Evolutionary conservation across 305 asterid genomes (phyloP), one percentile per base, ranked within the genome.

Genomic region (Fraxinus angustifolia): DNA sequence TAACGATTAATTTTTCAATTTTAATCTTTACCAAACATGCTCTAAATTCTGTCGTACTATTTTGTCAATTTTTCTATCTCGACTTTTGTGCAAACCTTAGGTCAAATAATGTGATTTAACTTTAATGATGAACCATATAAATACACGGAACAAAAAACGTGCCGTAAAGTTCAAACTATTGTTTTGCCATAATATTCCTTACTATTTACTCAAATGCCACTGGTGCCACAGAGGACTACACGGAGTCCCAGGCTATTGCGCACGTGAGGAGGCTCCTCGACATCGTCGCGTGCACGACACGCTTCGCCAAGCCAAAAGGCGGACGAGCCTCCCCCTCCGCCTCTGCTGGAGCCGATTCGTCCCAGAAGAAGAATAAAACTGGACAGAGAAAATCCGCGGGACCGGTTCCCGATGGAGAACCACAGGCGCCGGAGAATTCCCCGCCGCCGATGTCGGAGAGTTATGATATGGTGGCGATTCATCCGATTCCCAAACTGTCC

Each of bases 211-310:
- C 76, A 82, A 83, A 12, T 91, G 91, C 88, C 93, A 87, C 84
- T 85, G 84, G 34, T 75, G 26, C 68, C 38, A 33, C 97, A 96
- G 99, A 92, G 93, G 97, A 94, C 81, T 96, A 96, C 87, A 75
- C 89, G 5, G 94, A 90, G 89, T 84, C 98, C 83, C 94, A 84
- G 36, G 97, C 92, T 68, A 87, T 87, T 40, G 87, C 90, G 62
- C 98, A 96, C 92, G 99, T 96, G 91, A 92, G 97, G 84, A 87
- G 98, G 85, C 88, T 96, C 42, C 97, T 96, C 83, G 98, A 96
- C 90, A 88, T 94, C 76, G 93, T 96, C 86, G 97, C 99, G 75
- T 93, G 99, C 87, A 93, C 97, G n/a, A 93, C 99, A 80, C 98
- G 98, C 90, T 92, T 93, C 91, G 85, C 90, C 71, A 96, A 92